A percentile compares a stretch with the other conserved stretches of the same genome.
Conservation (phyloP, 495 filamentous ascomycete species). For the Pyrenula aspistea region DNA sequence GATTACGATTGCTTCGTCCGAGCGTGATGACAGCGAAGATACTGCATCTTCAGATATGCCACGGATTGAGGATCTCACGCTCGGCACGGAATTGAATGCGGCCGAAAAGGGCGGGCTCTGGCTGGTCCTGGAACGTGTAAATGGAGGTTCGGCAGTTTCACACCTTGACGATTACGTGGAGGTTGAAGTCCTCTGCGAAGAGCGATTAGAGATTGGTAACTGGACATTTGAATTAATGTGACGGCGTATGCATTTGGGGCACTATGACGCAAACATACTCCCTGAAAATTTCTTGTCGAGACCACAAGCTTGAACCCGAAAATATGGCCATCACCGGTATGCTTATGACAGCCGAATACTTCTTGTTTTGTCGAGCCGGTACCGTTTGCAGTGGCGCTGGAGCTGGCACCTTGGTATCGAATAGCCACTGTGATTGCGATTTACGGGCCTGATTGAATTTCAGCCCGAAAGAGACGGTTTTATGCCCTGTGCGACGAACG, state of each 20-base stretch:
- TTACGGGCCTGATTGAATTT: too few species aligned
- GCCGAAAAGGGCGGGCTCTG: slow-evolving; percentile 40
- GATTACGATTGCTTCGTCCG: slow-evolving; percentile 43
- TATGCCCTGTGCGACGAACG: too few species aligned
- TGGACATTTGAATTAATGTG: slow-evolving; percentile 37
- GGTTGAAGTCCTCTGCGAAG: slow-evolving; percentile 60
- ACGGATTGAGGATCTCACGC: slow-evolving; percentile 57
- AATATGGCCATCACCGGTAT: too few species aligned
- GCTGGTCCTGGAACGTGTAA: slow-evolving; percentile 70
- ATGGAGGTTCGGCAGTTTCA: slow-evolving; percentile 26
- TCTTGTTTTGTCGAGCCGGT: too few species aligned
- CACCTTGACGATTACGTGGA: slow-evolving; percentile 43
- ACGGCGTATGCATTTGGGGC: slow-evolving; percentile 4
- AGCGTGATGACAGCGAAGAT: slow-evolving; percentile 45
- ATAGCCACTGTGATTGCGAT: too few species aligned
- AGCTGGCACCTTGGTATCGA: too few species aligned
- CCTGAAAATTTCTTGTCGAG: neutral
- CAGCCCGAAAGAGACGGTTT: too few species aligned
- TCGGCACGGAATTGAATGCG: slow-evolving; percentile 40
- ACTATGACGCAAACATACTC: too few species aligned
- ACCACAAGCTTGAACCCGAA: neutral
- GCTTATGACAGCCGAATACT: too few species aligned
- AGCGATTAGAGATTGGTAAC: slow-evolving; percentile 46
- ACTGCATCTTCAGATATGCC: slow-evolving; percentile 56
- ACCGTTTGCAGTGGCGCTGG: too few species aligned